Percentiles rank a stretch among this genome's conserved stretches.
phyloP scores from a whole-genome alignment of 176 grass and related monocot species.

The Tillandsia fasciculata region DNA sequence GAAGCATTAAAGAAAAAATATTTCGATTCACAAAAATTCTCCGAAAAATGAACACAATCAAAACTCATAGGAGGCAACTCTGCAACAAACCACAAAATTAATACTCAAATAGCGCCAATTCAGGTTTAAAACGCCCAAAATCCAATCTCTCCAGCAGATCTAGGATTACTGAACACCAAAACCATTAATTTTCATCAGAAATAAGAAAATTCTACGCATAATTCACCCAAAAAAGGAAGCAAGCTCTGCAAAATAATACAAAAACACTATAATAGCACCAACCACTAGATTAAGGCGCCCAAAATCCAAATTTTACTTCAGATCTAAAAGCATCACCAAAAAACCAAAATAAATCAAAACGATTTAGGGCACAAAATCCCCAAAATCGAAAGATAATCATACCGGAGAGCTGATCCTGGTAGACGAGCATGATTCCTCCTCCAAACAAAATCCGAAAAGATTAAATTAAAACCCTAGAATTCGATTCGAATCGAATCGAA shows the following conservation, averaged over 20 bases:
- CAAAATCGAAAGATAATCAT: not conserved
- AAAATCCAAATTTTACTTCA: not conserved
- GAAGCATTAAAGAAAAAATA: too few relatives aligned
- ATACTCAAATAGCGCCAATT: not conserved
- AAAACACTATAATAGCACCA: not conserved
- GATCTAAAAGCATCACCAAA: not conserved
- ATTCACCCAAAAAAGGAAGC: not conserved
- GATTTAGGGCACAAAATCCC: not conserved
- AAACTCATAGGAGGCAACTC: too few relatives aligned
- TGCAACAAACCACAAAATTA: too few relatives aligned
- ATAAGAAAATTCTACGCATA: not conserved
- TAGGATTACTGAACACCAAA: not conserved
- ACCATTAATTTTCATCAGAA: too few relatives aligned
- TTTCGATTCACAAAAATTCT: too few relatives aligned
- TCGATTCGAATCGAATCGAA: not conserved
- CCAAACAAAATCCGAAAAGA: not conserved
- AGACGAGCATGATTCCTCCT: constrained; percentile 46
- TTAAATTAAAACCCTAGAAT: constrained; percentile 30
- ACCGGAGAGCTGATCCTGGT: constrained; percentile 65
- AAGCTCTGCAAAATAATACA: not conserved
- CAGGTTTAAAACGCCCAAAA: not conserved
- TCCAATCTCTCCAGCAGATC: not conserved
- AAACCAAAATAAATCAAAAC: not conserved
- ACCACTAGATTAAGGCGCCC: not conserved
- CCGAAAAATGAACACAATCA: too few relatives aligned